Conservation (phyloP, 1,284 basidiomycete genomes). For the Boletellus deceptivus region DNA sequence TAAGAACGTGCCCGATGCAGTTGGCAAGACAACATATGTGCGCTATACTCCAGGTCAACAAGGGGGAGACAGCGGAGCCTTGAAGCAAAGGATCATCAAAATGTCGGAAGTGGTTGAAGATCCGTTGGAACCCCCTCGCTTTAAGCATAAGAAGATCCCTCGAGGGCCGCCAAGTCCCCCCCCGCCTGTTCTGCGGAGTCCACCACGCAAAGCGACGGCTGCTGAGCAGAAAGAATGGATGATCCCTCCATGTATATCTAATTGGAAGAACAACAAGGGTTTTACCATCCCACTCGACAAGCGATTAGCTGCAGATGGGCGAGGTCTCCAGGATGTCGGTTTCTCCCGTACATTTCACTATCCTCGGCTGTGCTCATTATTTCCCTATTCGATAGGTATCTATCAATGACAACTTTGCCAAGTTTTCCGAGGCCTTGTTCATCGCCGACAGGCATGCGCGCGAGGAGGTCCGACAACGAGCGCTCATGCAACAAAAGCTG, state of each 20-base stretch:
- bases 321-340: conserved; percentile 94
- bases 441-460: conserved; percentile 98
- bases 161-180: conserved; percentile 94
- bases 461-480: conserved; percentile 94
- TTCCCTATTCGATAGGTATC: conserved; percentile 59
- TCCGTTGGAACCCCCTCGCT: conserved; percentile 93
- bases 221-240: conserved; percentile 99
- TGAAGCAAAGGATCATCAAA: conserved; percentile 97
- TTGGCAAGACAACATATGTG: conserved; percentile 84
- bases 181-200: conserved; percentile 94
- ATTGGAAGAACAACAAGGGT: conserved; percentile 99
- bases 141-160: conserved; percentile 99
- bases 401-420: conserved; percentile 99
- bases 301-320: conserved; percentile 94
- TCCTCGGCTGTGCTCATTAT: conserved; percentile 5
- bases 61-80: conserved; percentile 55
- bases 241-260: conserved; percentile 99
- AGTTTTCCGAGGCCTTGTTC: conserved; percentile 95
- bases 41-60: conserved; percentile 93
- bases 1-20: conserved; percentile 77
- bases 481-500: conserved; percentile 97
- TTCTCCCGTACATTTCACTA: not conserved
- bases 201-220: conserved; percentile 92
- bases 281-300: conserved; percentile 99
- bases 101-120: conserved; percentile 98